Conservation (phyloP, 2,329 filamentous ascomycete species). For the Neofusicoccum laricinum region DNA sequence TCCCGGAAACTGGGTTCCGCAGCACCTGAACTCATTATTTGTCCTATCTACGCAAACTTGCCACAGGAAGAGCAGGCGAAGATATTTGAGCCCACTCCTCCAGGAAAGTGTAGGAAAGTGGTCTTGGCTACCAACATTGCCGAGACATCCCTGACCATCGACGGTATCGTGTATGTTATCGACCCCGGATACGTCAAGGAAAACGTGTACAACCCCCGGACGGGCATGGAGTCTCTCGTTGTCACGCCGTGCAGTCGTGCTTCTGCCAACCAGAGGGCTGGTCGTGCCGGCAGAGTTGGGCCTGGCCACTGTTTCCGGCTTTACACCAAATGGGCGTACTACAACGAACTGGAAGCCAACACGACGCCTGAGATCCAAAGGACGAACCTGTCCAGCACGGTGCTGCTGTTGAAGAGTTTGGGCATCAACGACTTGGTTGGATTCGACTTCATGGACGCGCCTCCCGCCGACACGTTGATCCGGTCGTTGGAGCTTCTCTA, state of each 20-base stretch:
- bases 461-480: slow-evolving; percentile 84
- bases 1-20: slow-evolving; percentile 80
- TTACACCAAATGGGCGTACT: slow-evolving; percentile 90
- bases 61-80: slow-evolving; percentile 87
- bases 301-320: slow-evolving; percentile 91
- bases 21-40: slow-evolving; percentile 82
- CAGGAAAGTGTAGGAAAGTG: slow-evolving; percentile 74
- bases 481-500: slow-evolving; percentile 87
- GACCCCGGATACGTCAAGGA: slow-evolving; percentile 95
- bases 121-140: slow-evolving; percentile 96
- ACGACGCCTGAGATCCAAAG: slow-evolving; percentile 92
- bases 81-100: slow-evolving; percentile 91
- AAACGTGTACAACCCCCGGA: slow-evolving; percentile 86
- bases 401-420: slow-evolving; percentile 81
- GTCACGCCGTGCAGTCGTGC: slow-evolving; percentile 89
- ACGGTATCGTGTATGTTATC: slow-evolving; percentile 94
- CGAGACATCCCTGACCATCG: slow-evolving; percentile 91
- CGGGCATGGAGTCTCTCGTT: slow-evolving; percentile 87
- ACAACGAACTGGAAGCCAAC: slow-evolving; percentile 90
- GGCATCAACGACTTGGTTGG: slow-evolving; percentile 90
- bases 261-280: slow-evolving; percentile 87
- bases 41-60: slow-evolving; percentile 91
- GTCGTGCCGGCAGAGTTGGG: slow-evolving; percentile 86
- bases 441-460: slow-evolving; percentile 96
- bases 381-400: slow-evolving; percentile 79